phyloP scores from a whole-genome alignment of 2,329 filamentous ascomycete species.

The Penicillium sp. region DNA sequence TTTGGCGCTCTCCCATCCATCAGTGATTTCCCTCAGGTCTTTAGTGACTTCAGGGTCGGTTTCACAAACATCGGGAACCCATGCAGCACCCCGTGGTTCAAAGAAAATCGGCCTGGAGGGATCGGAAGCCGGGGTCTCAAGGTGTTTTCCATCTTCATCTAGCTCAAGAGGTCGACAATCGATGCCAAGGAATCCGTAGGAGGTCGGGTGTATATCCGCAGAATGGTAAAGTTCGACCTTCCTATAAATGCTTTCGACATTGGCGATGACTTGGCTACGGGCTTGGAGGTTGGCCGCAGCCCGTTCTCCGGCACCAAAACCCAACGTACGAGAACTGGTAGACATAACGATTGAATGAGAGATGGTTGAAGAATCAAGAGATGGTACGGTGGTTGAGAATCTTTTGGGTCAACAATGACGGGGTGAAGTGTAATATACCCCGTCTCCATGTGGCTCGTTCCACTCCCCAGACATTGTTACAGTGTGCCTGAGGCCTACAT shows the following conservation, averaged over 20 bases:
- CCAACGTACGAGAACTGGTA: background rate
- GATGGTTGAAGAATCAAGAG: background rate
- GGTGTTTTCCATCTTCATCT: background rate
- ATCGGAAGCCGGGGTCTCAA: background rate
- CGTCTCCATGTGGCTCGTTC: too few relatives aligned
- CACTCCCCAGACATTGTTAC: too few relatives aligned
- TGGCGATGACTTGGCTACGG: background rate
- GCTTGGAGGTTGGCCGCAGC: background rate
- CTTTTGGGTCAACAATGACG: background rate
- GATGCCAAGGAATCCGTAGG: background rate
- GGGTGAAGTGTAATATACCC: background rate
- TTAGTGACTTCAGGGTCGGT: background rate
- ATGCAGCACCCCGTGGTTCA: background rate
- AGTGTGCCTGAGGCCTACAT: too few relatives aligned
- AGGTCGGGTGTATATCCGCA: background rate
- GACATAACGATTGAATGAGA: background rate
- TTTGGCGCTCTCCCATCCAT: background rate
- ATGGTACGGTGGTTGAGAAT: background rate
- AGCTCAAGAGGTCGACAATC: background rate
- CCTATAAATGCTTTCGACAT: background rate
- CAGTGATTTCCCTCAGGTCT: background rate
- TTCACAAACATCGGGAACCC: background rate
- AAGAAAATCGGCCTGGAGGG: background rate
- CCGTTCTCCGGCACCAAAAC: background rate
- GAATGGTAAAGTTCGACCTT: background rate